Evolutionary conservation across 2,329 filamentous ascomycete species (phyloP), one percentile per base, ranked within the genome.

Genomic region (Paraconiothyrium brasiliense): DNA sequence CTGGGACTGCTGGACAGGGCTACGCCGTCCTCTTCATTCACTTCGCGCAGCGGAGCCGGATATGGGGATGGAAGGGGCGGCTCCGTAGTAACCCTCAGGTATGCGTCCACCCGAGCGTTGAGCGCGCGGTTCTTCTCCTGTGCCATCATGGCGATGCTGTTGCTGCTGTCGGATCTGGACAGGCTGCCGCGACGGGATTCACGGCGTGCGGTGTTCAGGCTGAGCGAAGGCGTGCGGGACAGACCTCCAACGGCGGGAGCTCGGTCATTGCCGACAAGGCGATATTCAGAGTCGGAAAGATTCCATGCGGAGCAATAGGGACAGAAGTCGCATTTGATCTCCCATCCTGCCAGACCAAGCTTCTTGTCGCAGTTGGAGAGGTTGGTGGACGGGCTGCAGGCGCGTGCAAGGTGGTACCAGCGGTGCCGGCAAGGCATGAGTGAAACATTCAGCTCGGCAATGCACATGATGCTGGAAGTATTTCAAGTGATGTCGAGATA

Each of bases 361-460:
- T 79, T 81, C 62, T 76, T 74, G 4, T 76, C 69, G 68, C 83
- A 84, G 71, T 83, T 83, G 69, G 79, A 70, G 57, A 84, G 80
- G 66, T 84, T 81, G 68, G 74, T 78, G 51, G 75, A 74, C 2
- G 79, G 76, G 32, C 71, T 72, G 75, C 83, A 84, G 48, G 81
- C 71, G 41, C 78, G 76, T 37, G 80, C 72, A 32, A 84, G 78
- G 61, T 82, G 78, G 73, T 83, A 84, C 82, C 82, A 84, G 62
- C 83, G 79, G 65, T 84, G 83, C 58, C 77, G 73, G 77, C 83
- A 84, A 47, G 79, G 71, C 57, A 80, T 77, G 8, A 78, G 77
- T 54, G 81, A 80, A 60, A 84, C 80, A 73, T 83, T 83, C 48
- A 84, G 77, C 64, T 83, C 81, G 64, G 82, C 82, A 71, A 84